These are phyloP conservation scores for Ceratocystis cubensis DNA, from an alignment of 2,329 filamentous ascomycete genomes.

Conservation along the genomic window DNA sequence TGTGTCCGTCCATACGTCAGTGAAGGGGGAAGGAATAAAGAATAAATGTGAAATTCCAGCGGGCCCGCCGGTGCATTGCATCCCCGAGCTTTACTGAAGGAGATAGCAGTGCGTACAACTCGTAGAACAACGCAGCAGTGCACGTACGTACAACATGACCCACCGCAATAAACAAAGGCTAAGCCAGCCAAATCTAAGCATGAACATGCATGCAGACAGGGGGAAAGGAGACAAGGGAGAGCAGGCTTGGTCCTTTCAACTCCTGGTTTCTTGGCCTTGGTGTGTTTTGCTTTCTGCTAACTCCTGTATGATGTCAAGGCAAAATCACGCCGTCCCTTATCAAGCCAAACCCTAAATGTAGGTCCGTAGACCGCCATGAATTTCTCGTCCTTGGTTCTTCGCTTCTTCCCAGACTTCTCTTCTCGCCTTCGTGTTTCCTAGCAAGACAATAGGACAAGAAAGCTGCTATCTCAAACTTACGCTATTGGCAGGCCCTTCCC, in stretches of 20 bases:
- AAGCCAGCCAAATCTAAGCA: background rate
- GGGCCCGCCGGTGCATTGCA: constrained; percentile 4
- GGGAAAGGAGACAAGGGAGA: background rate
- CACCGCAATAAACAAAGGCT: background rate
- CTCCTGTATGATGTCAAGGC: background rate
- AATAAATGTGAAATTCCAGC: background rate
- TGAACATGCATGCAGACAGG: background rate
- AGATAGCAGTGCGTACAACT: background rate
- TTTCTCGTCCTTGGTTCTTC: too few relatives aligned
- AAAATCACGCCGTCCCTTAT: background rate
- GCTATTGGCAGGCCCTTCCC: too few relatives aligned
- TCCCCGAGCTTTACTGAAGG: background rate
- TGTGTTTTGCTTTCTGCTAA: background rate
- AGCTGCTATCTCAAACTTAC: too few relatives aligned
- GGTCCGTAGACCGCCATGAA: background rate
- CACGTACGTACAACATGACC: background rate
- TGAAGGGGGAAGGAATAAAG: background rate
- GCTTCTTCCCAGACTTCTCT: too few relatives aligned
- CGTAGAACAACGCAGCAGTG: background rate
- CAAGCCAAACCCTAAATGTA: background rate
- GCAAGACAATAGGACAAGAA: too few relatives aligned
- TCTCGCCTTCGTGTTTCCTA: too few relatives aligned
- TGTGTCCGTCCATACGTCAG: background rate
- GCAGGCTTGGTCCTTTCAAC: background rate
- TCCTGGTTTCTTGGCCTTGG: background rate